Evolutionary conservation across 768 basidiomycete genomes (phyloP).

Genomic region (Lactarius pseudohatsudake): DNA sequence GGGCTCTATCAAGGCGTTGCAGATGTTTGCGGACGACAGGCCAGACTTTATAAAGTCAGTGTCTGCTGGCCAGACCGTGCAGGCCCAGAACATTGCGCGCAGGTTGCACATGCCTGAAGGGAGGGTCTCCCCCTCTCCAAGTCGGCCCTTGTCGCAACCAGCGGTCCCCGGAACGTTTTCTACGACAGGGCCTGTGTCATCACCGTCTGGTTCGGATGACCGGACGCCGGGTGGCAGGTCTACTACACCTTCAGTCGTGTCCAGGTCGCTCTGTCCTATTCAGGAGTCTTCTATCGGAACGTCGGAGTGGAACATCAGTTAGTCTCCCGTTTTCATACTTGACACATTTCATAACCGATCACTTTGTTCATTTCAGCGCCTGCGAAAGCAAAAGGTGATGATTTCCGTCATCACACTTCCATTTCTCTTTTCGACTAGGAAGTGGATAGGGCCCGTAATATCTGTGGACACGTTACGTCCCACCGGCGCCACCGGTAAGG

Average conservation of each 20-base stretch:
- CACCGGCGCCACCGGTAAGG: conserved; percentile 21
- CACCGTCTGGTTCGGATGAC: conserved; percentile 9
- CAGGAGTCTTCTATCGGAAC: conserved; percentile 5
- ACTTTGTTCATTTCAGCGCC: conserved; percentile 1
- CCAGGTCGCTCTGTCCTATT: conserved; percentile 17
- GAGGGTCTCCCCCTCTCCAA: conserved; percentile 41
- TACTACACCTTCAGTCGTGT: conserved; percentile 11
- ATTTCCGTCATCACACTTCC: conserved; percentile 12
- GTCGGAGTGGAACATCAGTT: conserved; percentile 8
- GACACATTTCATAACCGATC: conserved; percentile 15
- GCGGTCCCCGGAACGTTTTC: conserved; percentile 13
- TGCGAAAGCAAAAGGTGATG: conserved; percentile 10
- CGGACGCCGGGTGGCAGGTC: not conserved
- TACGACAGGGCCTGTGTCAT: not conserved
- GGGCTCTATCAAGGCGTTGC: conserved; percentile 94
- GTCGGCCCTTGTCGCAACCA: conserved; percentile 41
- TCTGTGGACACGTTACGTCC: conserved; percentile 8
- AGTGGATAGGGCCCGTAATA: conserved; percentile 7
- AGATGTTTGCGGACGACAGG: conserved; percentile 87
- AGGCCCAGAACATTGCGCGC: conserved; percentile 49
- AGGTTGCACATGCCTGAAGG: conserved; percentile 51
- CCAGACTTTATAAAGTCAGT: conserved; percentile 56
- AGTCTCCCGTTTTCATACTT: conserved; percentile 10
- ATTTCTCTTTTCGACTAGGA: not conserved
- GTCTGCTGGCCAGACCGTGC: conserved; percentile 46